phyloP scores from a whole-genome alignment of 371 early-diverging fungal species.

The Sporodiniella umbellata region DNA sequence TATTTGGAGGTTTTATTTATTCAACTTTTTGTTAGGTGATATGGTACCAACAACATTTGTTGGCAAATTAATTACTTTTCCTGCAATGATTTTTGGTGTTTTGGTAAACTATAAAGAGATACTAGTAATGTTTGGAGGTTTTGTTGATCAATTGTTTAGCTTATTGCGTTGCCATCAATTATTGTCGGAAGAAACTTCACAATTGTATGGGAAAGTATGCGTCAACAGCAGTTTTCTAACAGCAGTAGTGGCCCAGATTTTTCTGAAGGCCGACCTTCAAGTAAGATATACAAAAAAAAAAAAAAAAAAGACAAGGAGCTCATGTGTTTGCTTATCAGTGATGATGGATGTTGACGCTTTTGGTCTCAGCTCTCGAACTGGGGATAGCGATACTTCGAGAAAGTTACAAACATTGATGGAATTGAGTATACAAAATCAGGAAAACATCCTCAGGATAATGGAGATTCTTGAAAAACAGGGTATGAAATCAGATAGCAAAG shows the following conservation, averaged over 20 bases:
- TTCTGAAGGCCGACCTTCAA: neutral
- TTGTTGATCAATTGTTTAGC: slow-evolving; percentile 22
- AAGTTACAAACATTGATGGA: slow-evolving; percentile 46
- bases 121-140: no score
- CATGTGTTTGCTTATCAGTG: neutral
- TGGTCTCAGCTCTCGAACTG: slow-evolving; percentile 10
- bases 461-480: slow-evolving; percentile 41
- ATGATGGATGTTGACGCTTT: neutral
- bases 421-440: slow-evolving; percentile 53
- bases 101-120: slow-evolving; percentile 50
- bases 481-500: neutral
- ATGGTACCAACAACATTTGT: slow-evolving; percentile 84
- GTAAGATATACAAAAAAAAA: slow-evolving; percentile 2
- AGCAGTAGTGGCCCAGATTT: neutral
- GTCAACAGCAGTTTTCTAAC: slow-evolving; percentile 26
- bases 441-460: slow-evolving; percentile 49
- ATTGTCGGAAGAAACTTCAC: slow-evolving; percentile 88
- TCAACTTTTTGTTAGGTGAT: slow-evolving; percentile 54
- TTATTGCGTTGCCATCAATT: slow-evolving; percentile 86
- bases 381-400: slow-evolving; percentile 42
- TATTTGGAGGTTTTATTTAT: neutral
- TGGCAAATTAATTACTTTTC: slow-evolving; percentile 81
- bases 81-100: slow-evolving; percentile 84
- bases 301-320: neutral
- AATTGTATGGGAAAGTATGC: slow-evolving; percentile 81